Conservation (phyloP, 192 early-diverging fungal species). For the Backusella parvicylindrica region DNA sequence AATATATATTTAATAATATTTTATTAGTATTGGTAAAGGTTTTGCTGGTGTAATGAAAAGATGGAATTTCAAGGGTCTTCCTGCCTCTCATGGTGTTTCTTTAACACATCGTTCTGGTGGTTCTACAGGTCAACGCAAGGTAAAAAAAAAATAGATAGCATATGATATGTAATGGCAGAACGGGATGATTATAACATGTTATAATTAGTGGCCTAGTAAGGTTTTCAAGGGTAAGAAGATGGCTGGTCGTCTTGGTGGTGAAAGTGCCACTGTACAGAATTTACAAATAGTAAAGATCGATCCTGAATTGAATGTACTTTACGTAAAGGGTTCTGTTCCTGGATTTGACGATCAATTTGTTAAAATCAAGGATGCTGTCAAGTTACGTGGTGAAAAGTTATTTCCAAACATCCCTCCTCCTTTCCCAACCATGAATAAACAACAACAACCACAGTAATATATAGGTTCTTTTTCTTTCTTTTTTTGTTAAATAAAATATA, state of each 20-base stretch:
- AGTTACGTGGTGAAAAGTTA: constrained; percentile 58
- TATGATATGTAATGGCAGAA: not conserved
- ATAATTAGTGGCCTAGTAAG: constrained; percentile 62
- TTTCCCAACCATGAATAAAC: constrained; percentile 62
- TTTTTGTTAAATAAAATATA: not conserved
- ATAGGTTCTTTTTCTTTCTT: not conserved
- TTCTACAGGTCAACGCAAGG: constrained; percentile 82
- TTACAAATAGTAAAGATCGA: constrained; percentile 86
- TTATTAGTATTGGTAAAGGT: constrained; percentile 81
- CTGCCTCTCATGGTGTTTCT: constrained; percentile 94
- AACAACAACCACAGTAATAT: not conserved
- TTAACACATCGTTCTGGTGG: constrained; percentile 84
- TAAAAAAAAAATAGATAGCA: constrained; percentile 17
- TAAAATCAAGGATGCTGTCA: constrained; percentile 83
- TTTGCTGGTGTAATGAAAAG: constrained; percentile 98
- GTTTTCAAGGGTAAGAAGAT: constrained; percentile 98
- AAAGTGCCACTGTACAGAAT: constrained; percentile 75
- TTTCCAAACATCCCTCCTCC: constrained; percentile 64
- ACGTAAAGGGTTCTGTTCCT: constrained; percentile 90
- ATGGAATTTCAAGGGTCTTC: constrained; percentile 86
- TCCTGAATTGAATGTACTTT: constrained; percentile 79
- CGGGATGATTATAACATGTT: not conserved
- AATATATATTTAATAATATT: not conserved
- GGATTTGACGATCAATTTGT: constrained; percentile 85
- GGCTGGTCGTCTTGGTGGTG: constrained; percentile 93